Conservation (phyloP, 306 rosid genomes). For the Citrullus amarus region DNA sequence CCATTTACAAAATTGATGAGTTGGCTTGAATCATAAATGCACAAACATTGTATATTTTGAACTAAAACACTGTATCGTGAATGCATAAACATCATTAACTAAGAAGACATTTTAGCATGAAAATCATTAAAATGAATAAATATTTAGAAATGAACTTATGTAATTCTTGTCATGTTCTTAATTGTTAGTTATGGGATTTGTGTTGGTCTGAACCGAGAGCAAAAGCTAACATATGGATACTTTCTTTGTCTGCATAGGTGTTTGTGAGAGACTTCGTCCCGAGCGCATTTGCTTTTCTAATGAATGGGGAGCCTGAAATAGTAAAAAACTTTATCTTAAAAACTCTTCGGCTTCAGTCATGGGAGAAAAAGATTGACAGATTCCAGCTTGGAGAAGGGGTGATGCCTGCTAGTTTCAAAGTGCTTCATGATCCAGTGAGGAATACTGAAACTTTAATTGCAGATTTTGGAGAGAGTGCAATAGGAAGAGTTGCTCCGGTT, state of each 20-base stretch:
- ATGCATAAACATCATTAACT: neutral
- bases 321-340: slow-evolving; percentile 64
- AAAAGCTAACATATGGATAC: slow-evolving; percentile 1
- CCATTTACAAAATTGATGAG: neutral
- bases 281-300: slow-evolving; percentile 75
- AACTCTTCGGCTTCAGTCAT: slow-evolving; percentile 85
- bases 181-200: neutral
- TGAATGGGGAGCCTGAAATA: slow-evolving; percentile 70
- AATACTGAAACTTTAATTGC: slow-evolving; percentile 65
- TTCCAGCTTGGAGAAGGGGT: slow-evolving; percentile 92
- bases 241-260: slow-evolving; percentile 37
- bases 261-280: slow-evolving; percentile 93
- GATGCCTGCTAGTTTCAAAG: slow-evolving; percentile 97
- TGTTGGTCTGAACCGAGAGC: neutral
- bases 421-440: slow-evolving; percentile 62
- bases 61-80: neutral
- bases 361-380: slow-evolving; percentile 87
- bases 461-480: slow-evolving; percentile 93
- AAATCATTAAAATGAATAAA: neutral
- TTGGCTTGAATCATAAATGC: neutral
- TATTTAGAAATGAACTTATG: neutral
- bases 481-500: slow-evolving; percentile 97
- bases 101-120: neutral
- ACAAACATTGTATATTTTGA: neutral
- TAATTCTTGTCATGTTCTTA: neutral